phyloP scores from a whole-genome alignment of 1,284 basidiomycete genomes.

The Agroathelia rolfsii region DNA sequence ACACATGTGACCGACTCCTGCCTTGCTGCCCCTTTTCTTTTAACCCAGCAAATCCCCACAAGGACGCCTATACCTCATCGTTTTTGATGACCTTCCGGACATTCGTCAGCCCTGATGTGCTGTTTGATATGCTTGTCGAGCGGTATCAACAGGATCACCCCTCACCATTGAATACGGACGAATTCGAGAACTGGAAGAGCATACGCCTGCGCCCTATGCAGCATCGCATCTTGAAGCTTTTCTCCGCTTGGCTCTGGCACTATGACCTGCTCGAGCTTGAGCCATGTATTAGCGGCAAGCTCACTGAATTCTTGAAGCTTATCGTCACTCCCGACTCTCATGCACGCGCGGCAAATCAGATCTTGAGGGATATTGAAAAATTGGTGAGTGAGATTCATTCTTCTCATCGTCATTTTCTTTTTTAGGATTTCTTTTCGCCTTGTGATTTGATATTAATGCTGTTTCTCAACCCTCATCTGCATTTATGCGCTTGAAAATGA shows the following conservation, averaged over 20 bases:
- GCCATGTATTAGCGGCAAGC: slow-evolving; percentile 41
- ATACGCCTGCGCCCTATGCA: slow-evolving; percentile 48
- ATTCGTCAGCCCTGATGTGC: slow-evolving; percentile 56
- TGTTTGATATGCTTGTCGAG: slow-evolving; percentile 60
- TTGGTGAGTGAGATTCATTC: too few relatives aligned
- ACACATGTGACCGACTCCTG: slow-evolving; percentile 1
- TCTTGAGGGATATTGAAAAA: slow-evolving; percentile 43
- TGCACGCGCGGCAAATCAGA: slow-evolving; percentile 35
- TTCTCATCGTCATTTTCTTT: too few relatives aligned
- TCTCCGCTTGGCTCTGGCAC: slow-evolving; percentile 52
- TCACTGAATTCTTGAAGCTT: slow-evolving; percentile 44
- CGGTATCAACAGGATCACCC: slow-evolving; percentile 54
- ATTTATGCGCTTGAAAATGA: too few relatives aligned
- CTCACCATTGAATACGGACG: slow-evolving; percentile 33
- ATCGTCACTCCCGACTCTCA: slow-evolving; percentile 34
- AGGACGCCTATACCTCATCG: too few relatives aligned
- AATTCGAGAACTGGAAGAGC: slow-evolving; percentile 58
- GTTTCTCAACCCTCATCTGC: too few relatives aligned
- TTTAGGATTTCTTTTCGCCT: too few relatives aligned
- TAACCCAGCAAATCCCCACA: too few relatives aligned
- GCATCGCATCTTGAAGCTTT: slow-evolving; percentile 43
- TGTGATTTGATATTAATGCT: too few relatives aligned
- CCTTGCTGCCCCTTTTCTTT: too few relatives aligned
- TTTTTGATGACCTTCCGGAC: slow-evolving; percentile 74
- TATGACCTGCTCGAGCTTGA: slow-evolving; percentile 54